phyloP scores from a whole-genome alignment of 148 eudicot species.

The Linanthus parryae region DNA sequence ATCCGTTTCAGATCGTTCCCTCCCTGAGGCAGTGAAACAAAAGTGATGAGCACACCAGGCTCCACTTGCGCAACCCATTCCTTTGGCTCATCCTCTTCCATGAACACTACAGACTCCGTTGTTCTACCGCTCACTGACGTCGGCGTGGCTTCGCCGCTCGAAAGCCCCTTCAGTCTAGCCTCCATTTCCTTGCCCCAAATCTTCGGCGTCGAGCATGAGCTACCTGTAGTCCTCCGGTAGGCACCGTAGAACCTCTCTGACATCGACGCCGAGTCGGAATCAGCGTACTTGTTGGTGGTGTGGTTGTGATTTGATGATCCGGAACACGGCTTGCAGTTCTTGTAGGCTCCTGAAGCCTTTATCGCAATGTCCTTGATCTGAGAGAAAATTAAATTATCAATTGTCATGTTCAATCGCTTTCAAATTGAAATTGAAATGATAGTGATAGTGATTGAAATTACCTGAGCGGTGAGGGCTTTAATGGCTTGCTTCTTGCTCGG shows the following conservation, averaged over 20 bases:
- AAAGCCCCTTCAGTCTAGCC: slow-evolving; percentile 57
- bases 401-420: too few species aligned
- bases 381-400: slow-evolving; percentile 5
- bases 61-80: slow-evolving; percentile 99
- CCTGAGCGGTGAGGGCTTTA: slow-evolving; percentile 72
- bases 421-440: too few species aligned
- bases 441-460: too few species aligned
- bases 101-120: slow-evolving; percentile 63
- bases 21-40: slow-evolving; percentile 69
- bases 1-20: slow-evolving; percentile 92
- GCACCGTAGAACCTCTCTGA: slow-evolving; percentile 52
- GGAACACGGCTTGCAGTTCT: slow-evolving; percentile 82
- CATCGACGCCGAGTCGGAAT: slow-evolving; percentile 45
- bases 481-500: slow-evolving; percentile 69
- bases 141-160: slow-evolving; percentile 82
- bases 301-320: slow-evolving; percentile 35
- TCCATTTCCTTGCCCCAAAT: slow-evolving; percentile 76
- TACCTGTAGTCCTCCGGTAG: slow-evolving; percentile 60
- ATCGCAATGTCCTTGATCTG: slow-evolving; percentile 92
- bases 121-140: slow-evolving; percentile 77
- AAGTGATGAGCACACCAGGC: slow-evolving; percentile 96
- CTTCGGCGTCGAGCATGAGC: slow-evolving; percentile 41
- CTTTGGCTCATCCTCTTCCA: slow-evolving; percentile 83
- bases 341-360: slow-evolving; percentile 86
- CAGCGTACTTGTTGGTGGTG: slow-evolving; percentile 27